Evolutionary conservation across 2,329 filamentous ascomycete species (phyloP).

Genomic region (Dryadomyces sulphureus): DNA sequence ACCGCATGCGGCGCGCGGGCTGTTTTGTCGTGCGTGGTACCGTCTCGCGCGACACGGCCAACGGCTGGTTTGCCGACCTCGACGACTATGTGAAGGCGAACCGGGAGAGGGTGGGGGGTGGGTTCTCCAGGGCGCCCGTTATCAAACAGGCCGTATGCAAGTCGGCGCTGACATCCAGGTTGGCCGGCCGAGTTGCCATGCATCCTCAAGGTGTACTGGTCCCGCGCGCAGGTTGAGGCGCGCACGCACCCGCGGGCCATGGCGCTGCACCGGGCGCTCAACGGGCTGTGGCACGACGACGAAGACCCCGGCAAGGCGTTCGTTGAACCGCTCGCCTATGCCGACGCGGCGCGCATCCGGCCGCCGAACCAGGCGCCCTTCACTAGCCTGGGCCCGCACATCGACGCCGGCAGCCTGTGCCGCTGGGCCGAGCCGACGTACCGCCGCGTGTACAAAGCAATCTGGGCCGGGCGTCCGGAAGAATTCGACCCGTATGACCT

Average conservation of each 20-base stretch:
- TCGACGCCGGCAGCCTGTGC: slow-evolving; percentile 26
- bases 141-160: background rate
- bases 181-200: background rate
- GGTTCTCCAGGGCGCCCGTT: too few relatives aligned
- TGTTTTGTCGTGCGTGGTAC: too few relatives aligned
- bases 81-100: too few relatives aligned
- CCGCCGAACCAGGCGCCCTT: slow-evolving; percentile 22
- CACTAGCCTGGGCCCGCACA: slow-evolving; percentile 26
- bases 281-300: slow-evolving; percentile 9
- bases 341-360: slow-evolving; percentile 23
- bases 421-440: slow-evolving; percentile 26
- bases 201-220: background rate
- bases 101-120: too few relatives aligned
- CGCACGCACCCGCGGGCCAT: background rate
- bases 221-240: background rate
- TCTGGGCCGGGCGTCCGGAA: slow-evolving; percentile 22
- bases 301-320: slow-evolving; percentile 9
- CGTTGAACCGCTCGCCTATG: slow-evolving; percentile 22
- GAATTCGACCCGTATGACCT: slow-evolving; percentile 23
- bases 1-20: background rate
- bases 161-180: background rate
- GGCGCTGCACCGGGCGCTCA: background rate
- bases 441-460: slow-evolving; percentile 19
- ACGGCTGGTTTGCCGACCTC: too few relatives aligned
- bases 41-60: too few relatives aligned